Evolutionary conservation across 2,329 filamentous ascomycete genomes (phyloP), one percentile per base, ranked within the genome.

Genomic region (Pleurostoma richardsiae): DNA sequence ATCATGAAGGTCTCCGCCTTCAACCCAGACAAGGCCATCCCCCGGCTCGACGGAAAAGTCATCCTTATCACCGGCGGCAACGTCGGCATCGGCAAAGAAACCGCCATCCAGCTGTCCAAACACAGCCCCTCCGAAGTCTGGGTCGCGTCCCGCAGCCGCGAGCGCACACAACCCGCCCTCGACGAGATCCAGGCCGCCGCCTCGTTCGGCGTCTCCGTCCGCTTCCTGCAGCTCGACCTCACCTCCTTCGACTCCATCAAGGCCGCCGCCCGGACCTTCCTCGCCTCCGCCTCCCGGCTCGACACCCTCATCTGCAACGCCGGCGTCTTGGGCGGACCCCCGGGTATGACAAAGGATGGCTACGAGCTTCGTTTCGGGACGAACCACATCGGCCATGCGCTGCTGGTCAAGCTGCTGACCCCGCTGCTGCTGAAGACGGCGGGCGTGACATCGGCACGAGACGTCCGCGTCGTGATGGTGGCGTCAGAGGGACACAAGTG

Each of bases 321-420:
- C 0, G 69, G 70, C 1, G 58, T 70, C 40, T 67, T 72, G 60
- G 63, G 56, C 2, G 44, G 51, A n/a, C 33, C 39, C n/a, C 30
- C 30, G 3, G 56, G 53, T 3, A 48, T 64, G 4, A 69, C 66
- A 2, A 52, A 54, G 27, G 67, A 73, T 8, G 69, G 69, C 4
- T 73, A 70, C 51, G 71, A 75, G 51, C 50, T 66, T 11, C 64
- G 70, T 44, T 71, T 73, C 45, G 69, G 63, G 2, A 69, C 63
- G 3, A 74, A 74, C 45, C 67, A 72, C 48, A 47, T 73, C 6
- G 69, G 69, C 6, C 70, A 72, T 39, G 67, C 70, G 4, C 57
- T 70, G 8, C 59, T 74, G 3, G 58, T 58, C 7, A 59, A 62
- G 42, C 55, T 66, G 1, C 50, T 68, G 7, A 46, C 67, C 2